Evolutionary conservation across 2,329 filamentous ascomycete species (phyloP).

Genomic region (Penicillium palitans): DNA sequence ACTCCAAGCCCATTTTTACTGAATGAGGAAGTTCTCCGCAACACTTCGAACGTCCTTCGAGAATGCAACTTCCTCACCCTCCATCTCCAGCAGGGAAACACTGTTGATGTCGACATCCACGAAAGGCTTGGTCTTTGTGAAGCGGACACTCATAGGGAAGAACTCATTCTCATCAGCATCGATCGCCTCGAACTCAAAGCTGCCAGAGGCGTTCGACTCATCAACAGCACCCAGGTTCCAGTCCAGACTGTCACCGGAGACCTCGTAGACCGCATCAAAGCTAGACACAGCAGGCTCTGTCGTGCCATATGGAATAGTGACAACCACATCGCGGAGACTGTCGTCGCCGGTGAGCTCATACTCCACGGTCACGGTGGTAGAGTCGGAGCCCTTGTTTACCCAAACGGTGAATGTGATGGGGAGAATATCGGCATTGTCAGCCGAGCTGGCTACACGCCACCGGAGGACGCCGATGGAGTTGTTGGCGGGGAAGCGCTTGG

Average conservation of each 20-base stretch:
- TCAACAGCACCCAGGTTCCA: conserved; percentile 90
- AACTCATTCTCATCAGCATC: conserved; percentile 90
- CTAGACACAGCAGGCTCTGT: conserved; percentile 86
- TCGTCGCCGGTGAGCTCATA: conserved; percentile 88
- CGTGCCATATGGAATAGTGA: conserved; percentile 82
- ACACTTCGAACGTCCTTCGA: conserved; percentile 49
- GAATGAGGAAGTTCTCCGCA: conserved; percentile 48
- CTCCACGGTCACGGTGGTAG: conserved; percentile 88
- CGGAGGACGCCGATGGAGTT: conserved; percentile 89
- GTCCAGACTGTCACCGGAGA: conserved; percentile 87
- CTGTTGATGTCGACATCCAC: conserved; percentile 80
- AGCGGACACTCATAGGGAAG: conserved; percentile 94
- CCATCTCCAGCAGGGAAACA: conserved; percentile 48
- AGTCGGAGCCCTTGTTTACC: conserved; percentile 84
- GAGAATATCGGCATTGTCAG: conserved; percentile 75
- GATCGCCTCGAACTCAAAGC: conserved; percentile 93
- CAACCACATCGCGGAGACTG: conserved; percentile 76
- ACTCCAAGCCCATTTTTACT: conserved; percentile 34
- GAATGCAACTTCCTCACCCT: conserved; percentile 46
- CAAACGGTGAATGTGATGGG: conserved; percentile 97
- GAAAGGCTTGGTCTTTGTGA: conserved; percentile 81
- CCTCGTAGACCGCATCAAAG: conserved; percentile 92
- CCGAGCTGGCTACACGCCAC: conserved; percentile 79
- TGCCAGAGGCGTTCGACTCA: conserved; percentile 76
- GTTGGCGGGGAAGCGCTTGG: conserved; percentile 90